Evolutionary conservation across 1,139 yeast genomes (phyloP), one percentile per base, ranked within the genome.

Genomic region (Arxiozyma slooffiae): DNA sequence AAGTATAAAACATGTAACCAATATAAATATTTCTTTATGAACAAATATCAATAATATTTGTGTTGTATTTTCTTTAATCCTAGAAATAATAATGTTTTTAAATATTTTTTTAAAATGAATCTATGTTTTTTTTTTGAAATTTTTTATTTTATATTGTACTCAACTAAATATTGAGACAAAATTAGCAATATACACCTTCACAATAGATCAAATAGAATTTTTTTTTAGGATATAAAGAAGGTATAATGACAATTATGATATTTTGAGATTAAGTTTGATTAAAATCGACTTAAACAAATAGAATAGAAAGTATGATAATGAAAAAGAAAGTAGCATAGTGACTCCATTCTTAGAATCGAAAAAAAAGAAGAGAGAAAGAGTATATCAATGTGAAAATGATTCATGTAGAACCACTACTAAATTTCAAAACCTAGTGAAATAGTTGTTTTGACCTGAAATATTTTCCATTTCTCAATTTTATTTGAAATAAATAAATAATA

Each of bases 381-480:
- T 24, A 16, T 56, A 51, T 48, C 3, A 14, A 9, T 63, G 67
- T 50, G 50, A 58, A 44, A 62, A 67, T 49, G 41, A 41, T 3
- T 56, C 64, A 30, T 62, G 67, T 47, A 17, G 37, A 16, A 20
- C 8, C 7, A 45, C 57, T 39, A 21, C 26, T 14, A 38, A 41
- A 7, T 39, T 48, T 23, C 50, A 46, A 24, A 39, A 39, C 7
- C 44, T 42, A 36, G 11, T 59, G 17, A 48, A 53, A 6, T 52
- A 53, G 22, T 46, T 55, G 11, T 62, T 60, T 43, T 40, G 56
- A 17, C 36, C 52, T 11, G 68, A 67, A 1, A 48, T 60, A n/a
- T n/a, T 62, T 22, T 58, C 2, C 67, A 67, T 14, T 7, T 59
- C 4, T 44, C 57, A 18, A 60, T 63, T 62, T 4, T 61, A 7